A percentile compares a stretch with the other conserved stretches of the same genome.
phyloP scores from a whole-genome alignment of 495 filamentous ascomycete genomes.

The Entonaema liquescens region DNA sequence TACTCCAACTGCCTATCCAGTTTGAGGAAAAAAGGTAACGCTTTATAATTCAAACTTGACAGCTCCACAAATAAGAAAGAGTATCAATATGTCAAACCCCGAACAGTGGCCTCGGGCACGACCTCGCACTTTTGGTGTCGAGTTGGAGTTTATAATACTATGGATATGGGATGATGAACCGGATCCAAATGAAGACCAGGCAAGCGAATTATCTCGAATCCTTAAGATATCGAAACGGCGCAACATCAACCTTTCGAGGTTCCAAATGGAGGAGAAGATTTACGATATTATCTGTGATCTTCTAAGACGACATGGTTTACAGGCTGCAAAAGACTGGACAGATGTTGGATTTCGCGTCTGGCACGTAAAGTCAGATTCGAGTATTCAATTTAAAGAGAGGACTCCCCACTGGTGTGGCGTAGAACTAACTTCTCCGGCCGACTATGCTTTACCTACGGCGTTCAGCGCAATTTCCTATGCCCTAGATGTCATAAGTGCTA shows the following conservation, averaged over 20 bases:
- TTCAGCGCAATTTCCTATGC: slow-evolving; percentile 7
- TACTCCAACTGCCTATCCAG: no score
- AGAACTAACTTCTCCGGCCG: slow-evolving; percentile 23
- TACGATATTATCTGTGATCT: not conserved
- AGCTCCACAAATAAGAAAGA: not conserved
- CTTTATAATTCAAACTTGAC: not conserved
- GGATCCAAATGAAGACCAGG: not conserved
- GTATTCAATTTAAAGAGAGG: not conserved
- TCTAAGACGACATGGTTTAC: slow-evolving; percentile 9
- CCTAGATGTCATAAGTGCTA: slow-evolving; percentile 24
- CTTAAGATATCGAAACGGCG: not conserved
- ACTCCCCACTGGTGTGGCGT: not conserved
- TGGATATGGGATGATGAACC: slow-evolving; percentile 20
- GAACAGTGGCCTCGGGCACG: not conserved
- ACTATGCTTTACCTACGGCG: slow-evolving; percentile 4
- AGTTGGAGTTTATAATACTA: slow-evolving; percentile 38
- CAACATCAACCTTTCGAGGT: not conserved
- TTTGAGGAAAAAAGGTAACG: not conserved
- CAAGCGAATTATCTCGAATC: not conserved
- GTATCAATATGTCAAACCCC: not conserved
- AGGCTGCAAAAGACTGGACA: not conserved
- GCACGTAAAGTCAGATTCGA: not conserved
- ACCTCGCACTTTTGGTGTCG: slow-evolving; percentile 40
- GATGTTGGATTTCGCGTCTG: not conserved
- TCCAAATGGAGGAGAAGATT: not conserved